A percentile compares a stretch with the other conserved stretches of the same genome.
Conservation (phyloP, 2,329 filamentous ascomycete species). For the Polychaeton citri region DNA sequence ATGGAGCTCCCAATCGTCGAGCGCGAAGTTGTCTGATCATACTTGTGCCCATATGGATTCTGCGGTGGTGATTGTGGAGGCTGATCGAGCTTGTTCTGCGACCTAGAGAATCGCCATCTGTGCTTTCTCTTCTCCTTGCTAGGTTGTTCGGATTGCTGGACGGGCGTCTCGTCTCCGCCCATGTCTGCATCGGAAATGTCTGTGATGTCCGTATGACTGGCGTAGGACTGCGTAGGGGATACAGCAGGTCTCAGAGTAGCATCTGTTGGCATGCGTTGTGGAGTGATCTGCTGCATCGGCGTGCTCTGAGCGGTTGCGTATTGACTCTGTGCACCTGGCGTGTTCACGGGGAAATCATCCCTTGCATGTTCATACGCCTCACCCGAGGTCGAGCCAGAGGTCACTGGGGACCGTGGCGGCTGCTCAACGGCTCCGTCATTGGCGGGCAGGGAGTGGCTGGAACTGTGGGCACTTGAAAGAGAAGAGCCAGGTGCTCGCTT, state of each 20-base stretch:
- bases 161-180: conserved; percentile 42
- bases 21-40: conserved; percentile 18
- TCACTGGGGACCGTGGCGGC: conserved; percentile 16
- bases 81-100: conserved; percentile 17
- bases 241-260: conserved; percentile 48
- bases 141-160: conserved; percentile 17
- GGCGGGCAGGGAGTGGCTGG: conserved; percentile 49
- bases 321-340: conserved; percentile 24
- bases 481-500: conserved; percentile 65
- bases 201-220: conserved; percentile 57
- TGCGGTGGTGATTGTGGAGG: conserved; percentile 6
- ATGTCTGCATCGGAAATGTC: conserved; percentile 73
- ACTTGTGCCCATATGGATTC: conserved; percentile 13
- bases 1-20: conserved; percentile 19
- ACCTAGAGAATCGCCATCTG: conserved; percentile 55
- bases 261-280: conserved; percentile 54
- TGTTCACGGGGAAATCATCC: conserved; percentile 1
- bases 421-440: conserved; percentile 5
- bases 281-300: conserved; percentile 29
- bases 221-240: conserved; percentile 65
- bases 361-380: conserved; percentile 9
- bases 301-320: conserved; percentile 21
- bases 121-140: conserved; percentile 46
- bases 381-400: conserved; percentile 10
- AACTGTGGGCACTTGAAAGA: conserved; percentile 83